Base-by-base conservation (phyloP, 306 rosid genomes). In the Cyclanthera cordifolia region DNA sequence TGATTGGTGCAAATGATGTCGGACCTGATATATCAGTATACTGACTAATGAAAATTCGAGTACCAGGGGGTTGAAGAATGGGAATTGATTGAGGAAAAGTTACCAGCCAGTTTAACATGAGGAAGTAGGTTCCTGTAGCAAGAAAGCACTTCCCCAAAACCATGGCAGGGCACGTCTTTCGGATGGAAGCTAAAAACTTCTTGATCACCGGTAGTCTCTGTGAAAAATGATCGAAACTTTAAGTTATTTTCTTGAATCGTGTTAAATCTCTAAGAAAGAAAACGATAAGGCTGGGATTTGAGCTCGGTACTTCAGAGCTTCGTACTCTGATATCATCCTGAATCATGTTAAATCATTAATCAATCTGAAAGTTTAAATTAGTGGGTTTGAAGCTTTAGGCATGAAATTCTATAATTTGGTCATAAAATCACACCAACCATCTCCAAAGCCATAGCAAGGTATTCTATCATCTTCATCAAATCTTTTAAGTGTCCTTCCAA, bases 361-460 rank as follows among this genome's bases (percentile, higher is more conserved):
- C n/a, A n/a, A n/a, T n/a, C n/a, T n/a, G n/a, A n/a, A n/a, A n/a
- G n/a, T n/a, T n/a, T n/a, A n/a, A n/a, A n/a, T n/a, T n/a, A n/a
- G n/a, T n/a, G n/a, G n/a, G n/a, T n/a, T n/a, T n/a, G n/a, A n/a
- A n/a, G n/a, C n/a, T n/a, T n/a, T n/a, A n/a, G n/a, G 9, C 10
- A 15, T 61, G 68, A 21, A 43, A 19, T 64, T 37, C 20, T 37
- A 43, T 15, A 64, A 6, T 64, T 23, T 4, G 46, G 20, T 64
- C 25, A 59, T 46, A 30, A 19, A 39, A 66, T 46, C 20, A 48
- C 39, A 76, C 75, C 72, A 34, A 76, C 81, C 70, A 59, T 77
- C 77, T 7, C 77, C 81, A 68, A 67, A 77, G 58, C 81, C 81
- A 67, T 67, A 77, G 46, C 77, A 77, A 73, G 81, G 81, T 41